A percentile compares a stretch with the other conserved stretches of the same genome.
These are phyloP conservation scores for Leishmania tropica DNA, from an alignment of 208 protist genomes.

Conservation along the genomic window DNA sequence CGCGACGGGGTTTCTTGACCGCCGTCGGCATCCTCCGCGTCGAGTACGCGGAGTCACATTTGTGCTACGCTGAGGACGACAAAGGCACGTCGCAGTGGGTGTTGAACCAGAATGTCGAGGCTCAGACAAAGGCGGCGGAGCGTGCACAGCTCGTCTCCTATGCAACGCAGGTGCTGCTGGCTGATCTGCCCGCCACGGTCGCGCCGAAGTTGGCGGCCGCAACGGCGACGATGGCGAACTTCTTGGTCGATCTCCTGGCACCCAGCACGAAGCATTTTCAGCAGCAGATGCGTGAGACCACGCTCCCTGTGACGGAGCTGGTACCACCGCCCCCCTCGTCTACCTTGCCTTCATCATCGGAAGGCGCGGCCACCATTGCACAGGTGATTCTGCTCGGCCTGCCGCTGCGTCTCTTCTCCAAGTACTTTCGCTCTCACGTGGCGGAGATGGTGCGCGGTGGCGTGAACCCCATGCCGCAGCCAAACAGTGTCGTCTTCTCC, in stretches of 20 bases:
- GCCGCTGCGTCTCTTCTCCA: slow-evolving; percentile 65
- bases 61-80: slow-evolving; percentile 21
- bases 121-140: slow-evolving; percentile 14
- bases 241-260: slow-evolving; percentile 27
- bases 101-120: not conserved
- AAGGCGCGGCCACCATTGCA: slow-evolving; percentile 42
- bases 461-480: slow-evolving; percentile 82
- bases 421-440: slow-evolving; percentile 60
- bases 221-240: slow-evolving; percentile 18
- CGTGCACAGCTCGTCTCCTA: slow-evolving; percentile 17
- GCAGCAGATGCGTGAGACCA: slow-evolving; percentile 1
- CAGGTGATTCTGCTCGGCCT: slow-evolving; percentile 87
- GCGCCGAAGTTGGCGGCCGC: slow-evolving; percentile 6
- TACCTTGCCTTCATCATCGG: not conserved
- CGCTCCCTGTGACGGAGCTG: not conserved
- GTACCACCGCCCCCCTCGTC: not conserved
- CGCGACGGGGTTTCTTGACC: slow-evolving; percentile 38
- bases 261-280: slow-evolving; percentile 11
- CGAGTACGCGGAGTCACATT: slow-evolving; percentile 47
- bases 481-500: slow-evolving; percentile 89
- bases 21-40: slow-evolving; percentile 69
- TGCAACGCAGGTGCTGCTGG: slow-evolving; percentile 19
- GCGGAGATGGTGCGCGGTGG: slow-evolving; percentile 47
- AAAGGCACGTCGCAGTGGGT: not conserved
- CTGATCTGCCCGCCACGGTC: slow-evolving; percentile 6